Evolutionary conservation across 805 yeast genomes (phyloP).

Genomic region (Suhomyces faveliae): DNA sequence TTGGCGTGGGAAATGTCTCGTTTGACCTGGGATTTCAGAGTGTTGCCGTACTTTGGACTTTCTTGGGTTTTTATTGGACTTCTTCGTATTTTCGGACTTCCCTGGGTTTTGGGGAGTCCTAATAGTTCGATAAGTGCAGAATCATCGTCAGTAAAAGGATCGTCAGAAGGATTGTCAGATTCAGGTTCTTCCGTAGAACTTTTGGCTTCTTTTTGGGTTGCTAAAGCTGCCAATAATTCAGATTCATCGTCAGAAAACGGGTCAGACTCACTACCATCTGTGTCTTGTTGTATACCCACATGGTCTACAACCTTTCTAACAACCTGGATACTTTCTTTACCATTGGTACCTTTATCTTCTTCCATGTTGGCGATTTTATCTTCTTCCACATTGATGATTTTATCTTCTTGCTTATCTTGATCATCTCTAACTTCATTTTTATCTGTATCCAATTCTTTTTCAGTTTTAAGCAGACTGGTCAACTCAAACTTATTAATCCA

Average conservation of each 20-base stretch:
- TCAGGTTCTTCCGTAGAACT: not conserved
- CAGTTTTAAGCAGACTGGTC: slow-evolving; percentile 2
- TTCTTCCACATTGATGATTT: not conserved
- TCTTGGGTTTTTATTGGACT: too few species aligned
- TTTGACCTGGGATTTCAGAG: not conserved
- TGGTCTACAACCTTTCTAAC: too few species aligned
- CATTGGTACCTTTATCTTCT: too few species aligned
- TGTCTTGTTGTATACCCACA: too few species aligned
- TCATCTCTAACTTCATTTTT: not conserved
- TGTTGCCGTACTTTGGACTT: not conserved
- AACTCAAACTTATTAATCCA: slow-evolving; percentile 35
- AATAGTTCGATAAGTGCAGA: slow-evolving; percentile 2
- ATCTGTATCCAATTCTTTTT: not conserved
- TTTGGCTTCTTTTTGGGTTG: not conserved
- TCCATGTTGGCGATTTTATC: too few species aligned
- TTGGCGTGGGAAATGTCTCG: slow-evolving; percentile 14
- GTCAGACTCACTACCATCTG: slow-evolving; percentile 11
- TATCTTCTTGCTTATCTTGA: not conserved
- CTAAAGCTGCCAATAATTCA: slow-evolving; percentile 14
- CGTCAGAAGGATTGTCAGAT: slow-evolving; percentile 8
- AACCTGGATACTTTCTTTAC: too few species aligned
- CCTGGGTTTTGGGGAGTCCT: not conserved
- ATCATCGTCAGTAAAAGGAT: slow-evolving; percentile 14
- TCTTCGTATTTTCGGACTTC: too few species aligned
- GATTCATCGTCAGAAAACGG: slow-evolving; percentile 33